phyloP scores from a whole-genome alignment of 169 alveolate genomes.

The Amoebophrya sp. region DNA sequence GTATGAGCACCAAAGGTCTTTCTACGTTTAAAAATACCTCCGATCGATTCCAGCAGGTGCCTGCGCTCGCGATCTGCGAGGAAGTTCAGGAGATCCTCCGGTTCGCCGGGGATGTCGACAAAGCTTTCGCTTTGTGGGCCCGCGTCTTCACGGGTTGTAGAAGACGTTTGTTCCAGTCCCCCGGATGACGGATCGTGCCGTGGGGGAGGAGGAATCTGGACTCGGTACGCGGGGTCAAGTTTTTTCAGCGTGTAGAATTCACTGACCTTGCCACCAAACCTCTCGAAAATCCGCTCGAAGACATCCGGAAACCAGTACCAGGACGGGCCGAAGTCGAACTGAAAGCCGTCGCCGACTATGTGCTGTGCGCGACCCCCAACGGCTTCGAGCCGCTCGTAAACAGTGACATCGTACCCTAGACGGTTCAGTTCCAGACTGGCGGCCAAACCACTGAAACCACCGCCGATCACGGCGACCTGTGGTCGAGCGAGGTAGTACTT shows the following conservation, averaged over 20 bases:
- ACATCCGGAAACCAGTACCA: slow-evolving; percentile 22
- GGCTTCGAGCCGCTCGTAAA: background rate
- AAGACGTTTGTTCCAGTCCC: no score
- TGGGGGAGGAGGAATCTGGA: background rate
- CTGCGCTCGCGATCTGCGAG: background rate
- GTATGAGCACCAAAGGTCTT: no score
- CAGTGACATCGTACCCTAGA: background rate
- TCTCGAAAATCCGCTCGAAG: background rate
- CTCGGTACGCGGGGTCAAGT: slow-evolving; percentile 4
- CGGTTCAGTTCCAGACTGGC: background rate
- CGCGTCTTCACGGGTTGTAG: no score
- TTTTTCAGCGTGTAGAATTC: background rate
- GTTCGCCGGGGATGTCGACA: background rate
- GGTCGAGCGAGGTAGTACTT: no score
- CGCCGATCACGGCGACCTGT: slow-evolving; percentile 19
- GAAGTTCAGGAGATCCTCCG: background rate
- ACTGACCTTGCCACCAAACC: background rate
- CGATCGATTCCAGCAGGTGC: background rate
- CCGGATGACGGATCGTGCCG: no score
- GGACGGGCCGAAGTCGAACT: slow-evolving; percentile 19
- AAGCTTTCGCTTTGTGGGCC: no score
- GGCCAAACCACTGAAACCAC: background rate
- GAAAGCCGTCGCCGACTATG: background rate
- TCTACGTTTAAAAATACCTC: no score
- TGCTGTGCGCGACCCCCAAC: slow-evolving; percentile 8